These are phyloP conservation scores for Trichosporon sp. DNA, from an alignment of 1,284 basidiomycete genomes.

Conservation along the genomic window DNA sequence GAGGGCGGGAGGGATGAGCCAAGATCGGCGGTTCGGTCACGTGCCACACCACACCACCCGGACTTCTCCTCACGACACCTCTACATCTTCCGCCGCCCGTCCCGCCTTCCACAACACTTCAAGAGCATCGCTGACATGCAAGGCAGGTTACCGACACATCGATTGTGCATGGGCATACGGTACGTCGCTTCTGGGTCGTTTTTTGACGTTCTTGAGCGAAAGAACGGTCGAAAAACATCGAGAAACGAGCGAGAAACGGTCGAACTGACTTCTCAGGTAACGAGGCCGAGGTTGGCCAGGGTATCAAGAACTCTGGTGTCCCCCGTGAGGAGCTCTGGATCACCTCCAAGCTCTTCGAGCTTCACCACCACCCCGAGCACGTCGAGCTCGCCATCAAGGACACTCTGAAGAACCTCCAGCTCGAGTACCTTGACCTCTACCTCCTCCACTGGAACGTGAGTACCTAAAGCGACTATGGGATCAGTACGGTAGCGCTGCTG, in stretches of 20 bases:
- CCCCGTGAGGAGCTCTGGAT: constrained; percentile 64
- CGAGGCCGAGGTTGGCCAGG: constrained; percentile 79
- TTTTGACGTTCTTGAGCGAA: background rate
- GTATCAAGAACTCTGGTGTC: constrained; percentile 58
- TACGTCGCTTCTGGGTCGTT: background rate
- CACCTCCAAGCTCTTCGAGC: constrained; percentile 66
- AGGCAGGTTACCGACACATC: constrained; percentile 62
- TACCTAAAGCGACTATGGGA: background rate
- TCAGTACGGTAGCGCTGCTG: too few relatives aligned
- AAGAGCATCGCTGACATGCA: background rate
- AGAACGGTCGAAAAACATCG: background rate
- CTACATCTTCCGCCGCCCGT: background rate
- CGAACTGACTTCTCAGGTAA: constrained; percentile 49
- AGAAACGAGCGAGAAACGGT: background rate
- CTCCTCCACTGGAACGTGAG: constrained; percentile 69
- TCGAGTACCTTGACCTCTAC: constrained; percentile 72
- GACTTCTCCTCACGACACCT: background rate
- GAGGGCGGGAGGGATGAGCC: background rate
- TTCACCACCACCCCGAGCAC: constrained; percentile 54
- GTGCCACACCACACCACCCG: background rate
- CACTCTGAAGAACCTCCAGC: constrained; percentile 63
- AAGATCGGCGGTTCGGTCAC: background rate
- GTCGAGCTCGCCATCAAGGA: constrained; percentile 64
- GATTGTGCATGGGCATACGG: constrained; percentile 53
- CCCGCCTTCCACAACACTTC: background rate